phyloP scores from a whole-genome alignment of 2,329 filamentous ascomycete genomes.

The Aureobasidium zeae region DNA sequence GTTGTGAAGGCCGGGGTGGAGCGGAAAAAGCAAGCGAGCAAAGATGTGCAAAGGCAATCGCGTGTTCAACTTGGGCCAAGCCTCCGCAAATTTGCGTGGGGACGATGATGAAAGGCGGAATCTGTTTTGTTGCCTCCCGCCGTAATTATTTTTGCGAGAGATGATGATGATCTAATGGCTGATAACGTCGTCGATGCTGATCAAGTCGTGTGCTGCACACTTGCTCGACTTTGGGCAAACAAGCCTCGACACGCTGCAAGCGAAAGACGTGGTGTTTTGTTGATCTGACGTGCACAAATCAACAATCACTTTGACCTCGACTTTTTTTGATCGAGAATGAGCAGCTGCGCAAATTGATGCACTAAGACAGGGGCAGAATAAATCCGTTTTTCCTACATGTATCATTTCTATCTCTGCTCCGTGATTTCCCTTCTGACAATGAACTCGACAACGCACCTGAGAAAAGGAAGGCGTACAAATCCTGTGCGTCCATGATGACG shows the following conservation, averaged over 20 bases:
- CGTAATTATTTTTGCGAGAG: no score
- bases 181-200: background rate
- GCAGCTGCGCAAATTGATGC: no score
- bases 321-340: background rate
- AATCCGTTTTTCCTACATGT: no score
- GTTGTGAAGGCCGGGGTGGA: slow-evolving; percentile 8
- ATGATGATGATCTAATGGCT: background rate
- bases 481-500: slow-evolving; percentile 11
- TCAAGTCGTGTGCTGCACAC: background rate
- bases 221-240: background rate
- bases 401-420: no score
- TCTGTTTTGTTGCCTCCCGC: no score
- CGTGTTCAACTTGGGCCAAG: slow-evolving; percentile 10
- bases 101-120: background rate
- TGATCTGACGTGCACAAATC: slow-evolving; percentile 8
- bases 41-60: slow-evolving; percentile 3
- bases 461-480: slow-evolving; percentile 7
- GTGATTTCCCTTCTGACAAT: no score
- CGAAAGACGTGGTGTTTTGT: slow-evolving; percentile 12
- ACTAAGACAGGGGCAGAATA: slow-evolving; percentile 11
- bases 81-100: slow-evolving; percentile 14
- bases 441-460: slow-evolving; percentile 1
- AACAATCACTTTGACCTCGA: slow-evolving; percentile 7
- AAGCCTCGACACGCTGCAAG: slow-evolving; percentile 1
- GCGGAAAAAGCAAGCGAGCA: slow-evolving; percentile 10